phyloP scores from a whole-genome alignment of 768 basidiomycete species.

The Phaeolepiota aurea region DNA sequence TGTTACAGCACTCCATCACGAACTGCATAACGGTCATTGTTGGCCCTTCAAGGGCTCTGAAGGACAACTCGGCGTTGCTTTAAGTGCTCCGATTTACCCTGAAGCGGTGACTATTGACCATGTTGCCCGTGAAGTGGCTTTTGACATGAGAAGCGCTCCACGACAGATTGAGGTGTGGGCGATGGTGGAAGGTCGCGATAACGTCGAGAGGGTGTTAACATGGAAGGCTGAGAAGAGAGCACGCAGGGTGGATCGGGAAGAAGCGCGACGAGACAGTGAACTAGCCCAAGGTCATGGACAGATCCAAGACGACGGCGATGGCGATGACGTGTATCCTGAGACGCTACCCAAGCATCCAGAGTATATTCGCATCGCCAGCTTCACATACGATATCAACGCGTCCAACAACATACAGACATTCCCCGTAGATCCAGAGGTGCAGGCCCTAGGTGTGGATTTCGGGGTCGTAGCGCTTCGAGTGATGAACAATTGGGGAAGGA shows the following conservation, averaged over 20 bases:
- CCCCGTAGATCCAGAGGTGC: constrained; percentile 59
- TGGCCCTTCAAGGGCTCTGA: constrained; percentile 82
- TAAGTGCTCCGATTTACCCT: constrained; percentile 68
- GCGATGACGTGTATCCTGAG: constrained; percentile 30
- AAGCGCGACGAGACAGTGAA: constrained; percentile 21
- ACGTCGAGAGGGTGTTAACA: constrained; percentile 48
- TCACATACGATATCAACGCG: constrained; percentile 56
- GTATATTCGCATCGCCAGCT: constrained; percentile 59
- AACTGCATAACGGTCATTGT: constrained; percentile 76
- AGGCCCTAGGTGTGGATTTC: constrained; percentile 69
- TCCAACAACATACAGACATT: constrained; percentile 70
- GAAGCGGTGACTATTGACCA: constrained; percentile 85
- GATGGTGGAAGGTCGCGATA: constrained; percentile 71
- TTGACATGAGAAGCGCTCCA: constrained; percentile 77
- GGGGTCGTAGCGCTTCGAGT: constrained; percentile 77
- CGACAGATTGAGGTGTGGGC: constrained; percentile 89
- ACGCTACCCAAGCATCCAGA: constrained; percentile 36
- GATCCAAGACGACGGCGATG: constrained; percentile 20
- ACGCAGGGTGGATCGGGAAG: constrained; percentile 14
- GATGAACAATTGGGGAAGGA: constrained; percentile 81
- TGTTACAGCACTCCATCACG: constrained; percentile 81
- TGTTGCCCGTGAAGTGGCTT: constrained; percentile 72
- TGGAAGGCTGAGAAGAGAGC: constrained; percentile 39
- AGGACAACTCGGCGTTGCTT: constrained; percentile 78
- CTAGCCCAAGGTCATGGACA: constrained; percentile 15